phyloP scores from a whole-genome alignment of 2,329 filamentous ascomycete species.

The Fusarium sp. region DNA sequence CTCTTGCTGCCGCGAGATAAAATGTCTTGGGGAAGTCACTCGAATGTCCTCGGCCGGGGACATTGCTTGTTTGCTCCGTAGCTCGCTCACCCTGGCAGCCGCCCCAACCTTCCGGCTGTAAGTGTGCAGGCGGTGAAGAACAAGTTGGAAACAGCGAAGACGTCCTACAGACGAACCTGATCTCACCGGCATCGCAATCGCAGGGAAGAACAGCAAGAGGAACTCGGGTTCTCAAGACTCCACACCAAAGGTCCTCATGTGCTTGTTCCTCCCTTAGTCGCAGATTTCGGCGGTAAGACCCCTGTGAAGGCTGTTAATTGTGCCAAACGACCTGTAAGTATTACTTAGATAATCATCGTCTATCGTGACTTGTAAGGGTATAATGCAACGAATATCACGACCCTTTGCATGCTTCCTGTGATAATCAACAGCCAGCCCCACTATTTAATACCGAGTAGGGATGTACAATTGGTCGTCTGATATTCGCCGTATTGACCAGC shows the following conservation, averaged over 20 bases:
- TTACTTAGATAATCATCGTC: not conserved
- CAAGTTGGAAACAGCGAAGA: slow-evolving; percentile 38
- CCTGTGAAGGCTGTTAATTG: slow-evolving; percentile 27
- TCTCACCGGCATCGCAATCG: slow-evolving; percentile 39
- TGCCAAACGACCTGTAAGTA: slow-evolving; percentile 4
- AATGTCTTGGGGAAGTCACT: slow-evolving; percentile 34
- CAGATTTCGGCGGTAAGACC: slow-evolving; percentile 10
- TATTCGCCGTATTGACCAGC: slow-evolving; percentile 10
- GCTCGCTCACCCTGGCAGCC: slow-evolving; percentile 39
- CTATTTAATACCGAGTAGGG: slow-evolving; percentile 3
- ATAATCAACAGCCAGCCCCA: slow-evolving; percentile 1
- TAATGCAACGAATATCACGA: not conserved
- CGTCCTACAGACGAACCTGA: slow-evolving; percentile 17
- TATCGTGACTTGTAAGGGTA: not conserved
- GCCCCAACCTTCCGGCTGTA: slow-evolving; percentile 34
- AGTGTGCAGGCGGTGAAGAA: slow-evolving; percentile 45
- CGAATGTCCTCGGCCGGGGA: slow-evolving; percentile 20
- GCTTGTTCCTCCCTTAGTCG: not conserved
- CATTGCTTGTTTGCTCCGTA: slow-evolving; percentile 32
- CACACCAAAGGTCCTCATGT: slow-evolving; percentile 13
- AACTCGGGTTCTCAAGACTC: slow-evolving; percentile 33
- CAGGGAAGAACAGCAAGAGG: slow-evolving; percentile 32
- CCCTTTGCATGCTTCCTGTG: slow-evolving; percentile 1
- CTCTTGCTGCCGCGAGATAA: slow-evolving; percentile 42
- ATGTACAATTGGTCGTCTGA: not conserved